These are phyloP conservation scores for Grammothele lineata DNA, from an alignment of 768 basidiomycete genomes.

Conservation along the genomic window DNA sequence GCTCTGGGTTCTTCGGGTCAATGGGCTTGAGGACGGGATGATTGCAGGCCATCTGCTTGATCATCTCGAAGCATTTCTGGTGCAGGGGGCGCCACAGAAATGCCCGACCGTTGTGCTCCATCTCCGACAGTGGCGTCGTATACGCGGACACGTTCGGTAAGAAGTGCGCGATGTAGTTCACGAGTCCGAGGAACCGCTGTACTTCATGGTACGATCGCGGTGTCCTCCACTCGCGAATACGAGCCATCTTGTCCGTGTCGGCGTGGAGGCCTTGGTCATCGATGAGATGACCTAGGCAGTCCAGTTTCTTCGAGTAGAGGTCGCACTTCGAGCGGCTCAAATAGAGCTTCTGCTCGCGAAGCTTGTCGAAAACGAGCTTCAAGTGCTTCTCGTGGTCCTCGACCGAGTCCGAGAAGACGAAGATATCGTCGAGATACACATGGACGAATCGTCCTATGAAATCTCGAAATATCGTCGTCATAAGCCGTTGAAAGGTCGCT, in stretches of 20 bases:
- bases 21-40: slow-evolving; percentile 15
- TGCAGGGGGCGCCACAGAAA: slow-evolving; percentile 23
- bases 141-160: slow-evolving; percentile 32
- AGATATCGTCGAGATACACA: slow-evolving; percentile 43
- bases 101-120: slow-evolving; percentile 23
- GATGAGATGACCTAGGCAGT: slow-evolving; percentile 39
- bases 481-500: slow-evolving; percentile 41
- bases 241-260: slow-evolving; percentile 32
- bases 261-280: slow-evolving; percentile 35
- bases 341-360: slow-evolving; percentile 28
- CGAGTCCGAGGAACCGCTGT: slow-evolving; percentile 36
- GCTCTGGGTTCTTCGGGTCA: not conserved
- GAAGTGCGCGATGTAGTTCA: slow-evolving; percentile 35
- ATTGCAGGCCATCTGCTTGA: slow-evolving; percentile 12
- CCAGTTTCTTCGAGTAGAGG: slow-evolving; percentile 25
- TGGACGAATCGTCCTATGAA: slow-evolving; percentile 35
- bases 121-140: slow-evolving; percentile 27
- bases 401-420: slow-evolving; percentile 33
- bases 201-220: slow-evolving; percentile 33
- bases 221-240: slow-evolving; percentile 30
- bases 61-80: slow-evolving; percentile 19
- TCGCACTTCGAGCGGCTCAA: slow-evolving; percentile 32
- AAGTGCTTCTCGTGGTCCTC: slow-evolving; percentile 37
- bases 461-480: slow-evolving; percentile 37
- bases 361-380: slow-evolving; percentile 24